Percentiles rank a stretch among this genome's conserved stretches.
Evolutionary conservation across 2,329 filamentous ascomycete genomes (phyloP).

Genomic region (Colletotrichum higginsianum): DNA sequence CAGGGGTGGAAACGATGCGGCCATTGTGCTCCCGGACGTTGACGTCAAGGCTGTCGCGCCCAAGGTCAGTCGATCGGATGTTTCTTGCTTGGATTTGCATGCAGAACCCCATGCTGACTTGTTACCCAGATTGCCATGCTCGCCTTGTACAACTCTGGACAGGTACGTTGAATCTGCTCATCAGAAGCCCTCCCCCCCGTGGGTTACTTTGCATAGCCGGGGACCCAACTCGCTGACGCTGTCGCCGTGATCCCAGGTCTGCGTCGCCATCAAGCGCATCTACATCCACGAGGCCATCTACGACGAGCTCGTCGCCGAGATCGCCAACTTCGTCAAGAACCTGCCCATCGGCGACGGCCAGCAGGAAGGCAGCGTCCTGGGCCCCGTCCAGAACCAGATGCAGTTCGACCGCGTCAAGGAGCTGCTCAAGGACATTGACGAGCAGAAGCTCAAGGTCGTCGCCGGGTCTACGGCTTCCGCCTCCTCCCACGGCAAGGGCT

Average conservation of each 20-base stretch:
- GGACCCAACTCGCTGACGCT: background rate
- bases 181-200: background rate
- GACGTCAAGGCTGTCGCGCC: slow-evolving; percentile 58
- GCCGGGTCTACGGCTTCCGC: slow-evolving; percentile 52
- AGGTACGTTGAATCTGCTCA: slow-evolving; percentile 45
- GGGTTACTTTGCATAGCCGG: no score
- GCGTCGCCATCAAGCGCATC: slow-evolving; percentile 66
- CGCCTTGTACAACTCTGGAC: slow-evolving; percentile 70
- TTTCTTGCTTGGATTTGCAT: no score
- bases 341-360: slow-evolving; percentile 39
- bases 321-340: slow-evolving; percentile 38
- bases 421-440: slow-evolving; percentile 39
- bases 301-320: slow-evolving; percentile 47
- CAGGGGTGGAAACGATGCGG: slow-evolving; percentile 71
- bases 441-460: slow-evolving; percentile 41
- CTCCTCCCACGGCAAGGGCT: slow-evolving; percentile 58
- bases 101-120: background rate
- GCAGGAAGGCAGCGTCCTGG: slow-evolving; percentile 51
- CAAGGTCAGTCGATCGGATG: slow-evolving; percentile 53
- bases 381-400: slow-evolving; percentile 75
- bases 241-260: slow-evolving; percentile 55
- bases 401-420: slow-evolving; percentile 66
- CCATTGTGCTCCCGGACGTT: slow-evolving; percentile 72
- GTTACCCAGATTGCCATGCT: slow-evolving; percentile 58
- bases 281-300: slow-evolving; percentile 70